A percentile compares a stretch with the other conserved stretches of the same genome.
phyloP scores from a whole-genome alignment of 2,329 filamentous ascomycete species.

The Gnomoniopsis smithogilvyi region DNA sequence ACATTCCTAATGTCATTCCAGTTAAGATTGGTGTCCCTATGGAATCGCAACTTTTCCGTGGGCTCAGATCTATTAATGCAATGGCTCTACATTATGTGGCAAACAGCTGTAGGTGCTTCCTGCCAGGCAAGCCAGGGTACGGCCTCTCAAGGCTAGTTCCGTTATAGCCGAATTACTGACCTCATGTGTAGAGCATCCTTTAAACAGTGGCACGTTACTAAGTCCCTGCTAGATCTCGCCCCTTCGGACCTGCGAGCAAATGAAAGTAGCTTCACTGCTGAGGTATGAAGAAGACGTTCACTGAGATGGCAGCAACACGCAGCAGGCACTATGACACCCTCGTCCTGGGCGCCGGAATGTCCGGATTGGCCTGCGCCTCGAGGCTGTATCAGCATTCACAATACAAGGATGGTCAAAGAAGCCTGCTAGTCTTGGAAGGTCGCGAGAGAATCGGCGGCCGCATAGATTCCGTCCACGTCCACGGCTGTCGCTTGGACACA shows the following conservation, averaged over 20 bases:
- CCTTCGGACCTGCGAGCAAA: neutral
- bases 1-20: no score
- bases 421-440: slow-evolving; percentile 4
- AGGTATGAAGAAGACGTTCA: neutral
- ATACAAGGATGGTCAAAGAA: neutral
- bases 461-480: slow-evolving; percentile 6
- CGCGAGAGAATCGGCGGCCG: slow-evolving; percentile 5
- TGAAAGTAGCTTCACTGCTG: neutral
- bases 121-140: neutral
- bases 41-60: no score
- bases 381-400: slow-evolving; percentile 4
- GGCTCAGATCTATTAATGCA: no score
- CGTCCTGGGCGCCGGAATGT: slow-evolving; percentile 9
- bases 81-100: neutral
- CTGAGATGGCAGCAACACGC: neutral
- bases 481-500: slow-evolving; percentile 8
- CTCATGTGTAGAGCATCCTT: neutral
- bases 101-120: neutral
- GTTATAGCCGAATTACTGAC: neutral
- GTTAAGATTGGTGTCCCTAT: no score
- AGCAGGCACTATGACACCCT: slow-evolving; percentile 2
- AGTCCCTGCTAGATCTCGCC: no score
- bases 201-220: no score
- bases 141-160: neutral
- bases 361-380: slow-evolving; percentile 7